Evolutionary conservation across 1,139 yeast species (phyloP).

Genomic region (Geotrichum klebahnii): DNA sequence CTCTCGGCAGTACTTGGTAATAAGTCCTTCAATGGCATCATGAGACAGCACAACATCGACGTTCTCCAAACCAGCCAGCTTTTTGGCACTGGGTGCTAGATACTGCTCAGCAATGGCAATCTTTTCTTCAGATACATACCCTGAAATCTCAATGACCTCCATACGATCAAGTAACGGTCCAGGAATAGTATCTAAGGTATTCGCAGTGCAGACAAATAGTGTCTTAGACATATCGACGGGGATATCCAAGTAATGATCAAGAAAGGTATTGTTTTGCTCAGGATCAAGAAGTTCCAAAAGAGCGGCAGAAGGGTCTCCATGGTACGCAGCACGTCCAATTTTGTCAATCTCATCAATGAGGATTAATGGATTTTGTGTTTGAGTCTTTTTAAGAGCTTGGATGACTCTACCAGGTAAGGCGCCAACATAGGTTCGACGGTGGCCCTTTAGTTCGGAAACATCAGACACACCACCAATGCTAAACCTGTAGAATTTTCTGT

Average conservation of each 20-base stretch:
- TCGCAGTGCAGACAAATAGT: conserved; percentile 95
- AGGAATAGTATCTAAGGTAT: conserved; percentile 83
- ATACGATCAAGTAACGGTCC: conserved; percentile 91
- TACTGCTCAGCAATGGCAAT: conserved; percentile 85
- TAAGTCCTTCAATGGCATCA: conserved; percentile 65
- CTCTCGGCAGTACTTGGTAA: conserved; percentile 86
- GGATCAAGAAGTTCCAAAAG: conserved; percentile 90
- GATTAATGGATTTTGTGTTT: conserved; percentile 86
- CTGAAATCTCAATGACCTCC: conserved; percentile 93
- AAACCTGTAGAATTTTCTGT: conserved; percentile 81
- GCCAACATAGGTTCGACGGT: conserved; percentile 93
- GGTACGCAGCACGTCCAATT: conserved; percentile 56
- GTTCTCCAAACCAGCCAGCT: conserved; percentile 70
- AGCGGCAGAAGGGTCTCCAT: conserved; percentile 95
- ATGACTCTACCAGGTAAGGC: conserved; percentile 93
- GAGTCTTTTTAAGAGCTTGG: conserved; percentile 82
- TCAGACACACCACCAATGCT: conserved; percentile 96
- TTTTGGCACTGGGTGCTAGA: conserved; percentile 79
- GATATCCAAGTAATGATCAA: conserved; percentile 88
- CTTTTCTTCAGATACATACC: conserved; percentile 91
- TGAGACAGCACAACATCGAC: conserved; percentile 61
- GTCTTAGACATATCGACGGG: conserved; percentile 91
- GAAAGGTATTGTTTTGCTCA: conserved; percentile 84
- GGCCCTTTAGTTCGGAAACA: conserved; percentile 95
- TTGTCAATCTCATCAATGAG: conserved; percentile 94